A percentile compares a stretch with the other conserved stretches of the same genome.
Evolutionary conservation across 2,329 filamentous ascomycete species (phyloP).

Genomic region (Fusarium longipes): DNA sequence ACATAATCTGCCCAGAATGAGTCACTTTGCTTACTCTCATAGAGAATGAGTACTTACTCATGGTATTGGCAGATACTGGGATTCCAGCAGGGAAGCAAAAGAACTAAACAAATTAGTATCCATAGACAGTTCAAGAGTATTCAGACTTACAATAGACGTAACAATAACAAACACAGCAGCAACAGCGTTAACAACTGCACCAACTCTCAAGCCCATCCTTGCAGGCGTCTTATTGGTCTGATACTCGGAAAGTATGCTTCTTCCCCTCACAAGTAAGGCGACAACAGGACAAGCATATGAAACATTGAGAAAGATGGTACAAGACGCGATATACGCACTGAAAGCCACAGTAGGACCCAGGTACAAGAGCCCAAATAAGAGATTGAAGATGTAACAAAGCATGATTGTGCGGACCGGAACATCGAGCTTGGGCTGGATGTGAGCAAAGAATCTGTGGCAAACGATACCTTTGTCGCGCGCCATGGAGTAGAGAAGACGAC

Average conservation of each 20-base stretch:
- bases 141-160: conserved; percentile 4
- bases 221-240: conserved; percentile 14
- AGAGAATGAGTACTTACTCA: background rate
- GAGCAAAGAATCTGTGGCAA: conserved; percentile 21
- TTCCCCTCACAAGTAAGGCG: conserved; percentile 17
- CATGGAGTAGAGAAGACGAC: conserved; percentile 54
- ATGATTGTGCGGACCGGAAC: conserved; percentile 27
- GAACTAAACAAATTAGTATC: background rate
- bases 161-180: conserved; percentile 10
- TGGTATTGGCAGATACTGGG: conserved; percentile 5
- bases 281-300: conserved; percentile 33
- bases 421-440: conserved; percentile 21
- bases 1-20: background rate
- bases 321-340: conserved; percentile 32
- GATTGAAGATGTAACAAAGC: conserved; percentile 30
- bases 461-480: conserved; percentile 36
- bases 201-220: background rate
- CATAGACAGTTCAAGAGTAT: rapidly evolving
- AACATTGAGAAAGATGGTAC: conserved; percentile 36
- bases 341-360: conserved; percentile 34
- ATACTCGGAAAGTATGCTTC: conserved; percentile 2
- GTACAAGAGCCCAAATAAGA: conserved; percentile 33
- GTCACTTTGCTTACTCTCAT: rapidly evolving
- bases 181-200: background rate
- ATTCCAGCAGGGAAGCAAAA: conserved; percentile 17